Conservation (phyloP, 1,139 yeast species). For the Arxiozyma bovina region DNA sequence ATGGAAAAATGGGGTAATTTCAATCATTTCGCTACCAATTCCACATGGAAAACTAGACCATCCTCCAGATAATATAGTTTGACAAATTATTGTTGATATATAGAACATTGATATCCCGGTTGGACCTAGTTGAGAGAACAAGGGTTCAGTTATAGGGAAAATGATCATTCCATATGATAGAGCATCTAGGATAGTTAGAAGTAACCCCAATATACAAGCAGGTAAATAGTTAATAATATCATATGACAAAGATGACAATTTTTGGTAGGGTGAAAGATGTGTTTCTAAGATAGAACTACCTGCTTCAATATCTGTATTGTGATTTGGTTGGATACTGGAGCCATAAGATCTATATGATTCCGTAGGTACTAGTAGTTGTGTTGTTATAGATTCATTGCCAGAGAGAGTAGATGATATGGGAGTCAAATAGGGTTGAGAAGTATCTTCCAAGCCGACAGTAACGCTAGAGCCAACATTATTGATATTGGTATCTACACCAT, state of each 20-base stretch:
- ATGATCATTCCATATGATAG: constrained; percentile 94
- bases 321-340: not conserved
- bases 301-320: not conserved
- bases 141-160: constrained; percentile 78
- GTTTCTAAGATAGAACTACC: not conserved
- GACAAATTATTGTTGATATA: constrained; percentile 80
- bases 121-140: constrained; percentile 72
- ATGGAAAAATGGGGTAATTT: constrained; percentile 94
- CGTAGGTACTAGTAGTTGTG: not conserved
- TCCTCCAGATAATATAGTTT: constrained; percentile 78
- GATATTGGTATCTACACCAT: not conserved
- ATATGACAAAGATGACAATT: not conserved
- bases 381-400: not conserved
- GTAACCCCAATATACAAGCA: constrained; percentile 71
- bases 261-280: not conserved
- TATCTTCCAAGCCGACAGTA: constrained; percentile 5
- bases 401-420: constrained; percentile 8
- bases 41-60: constrained; percentile 85
- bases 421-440: constrained; percentile 9
- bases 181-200: constrained; percentile 84
- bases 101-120: constrained; percentile 92
- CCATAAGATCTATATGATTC: constrained; percentile 1
- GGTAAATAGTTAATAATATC: constrained; percentile 29
- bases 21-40: constrained; percentile 96
- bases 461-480: not conserved